Percentiles rank a stretch among this genome's conserved stretches.
Conservation (phyloP, 495 filamentous ascomycete species). For the Thermothielavioides terrestris region DNA sequence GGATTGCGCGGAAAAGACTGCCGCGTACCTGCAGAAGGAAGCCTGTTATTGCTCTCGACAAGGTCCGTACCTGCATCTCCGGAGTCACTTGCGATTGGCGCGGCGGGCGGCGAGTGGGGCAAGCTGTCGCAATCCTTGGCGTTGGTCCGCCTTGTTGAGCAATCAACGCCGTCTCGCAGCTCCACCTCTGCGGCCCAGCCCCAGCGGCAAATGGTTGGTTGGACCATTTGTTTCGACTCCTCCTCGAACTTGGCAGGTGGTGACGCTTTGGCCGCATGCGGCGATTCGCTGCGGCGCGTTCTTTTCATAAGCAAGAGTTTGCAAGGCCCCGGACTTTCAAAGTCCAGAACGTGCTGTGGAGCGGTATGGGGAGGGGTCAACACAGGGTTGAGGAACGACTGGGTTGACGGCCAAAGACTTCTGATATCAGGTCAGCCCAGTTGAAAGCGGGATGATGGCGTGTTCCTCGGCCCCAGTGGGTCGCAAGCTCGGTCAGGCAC, state of each 20-base stretch:
- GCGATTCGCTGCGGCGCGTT: too few species aligned
- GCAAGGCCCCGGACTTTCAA: too few species aligned
- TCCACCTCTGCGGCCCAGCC: background rate
- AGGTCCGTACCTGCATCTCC: constrained; percentile 12
- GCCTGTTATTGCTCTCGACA: background rate
- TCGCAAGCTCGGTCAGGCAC: too few species aligned
- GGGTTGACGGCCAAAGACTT: too few species aligned
- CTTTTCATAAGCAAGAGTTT: too few species aligned
- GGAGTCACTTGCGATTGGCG: constrained; percentile 4
- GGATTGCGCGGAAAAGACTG: background rate
- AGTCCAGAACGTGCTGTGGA: too few species aligned
- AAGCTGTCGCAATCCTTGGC: background rate
- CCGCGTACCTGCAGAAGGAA: constrained; percentile 10
- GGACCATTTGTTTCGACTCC: constrained; percentile 1
- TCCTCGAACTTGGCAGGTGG: background rate
- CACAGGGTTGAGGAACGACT: too few species aligned
- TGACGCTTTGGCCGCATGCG: too few species aligned
- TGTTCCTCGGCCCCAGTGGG: too few species aligned
- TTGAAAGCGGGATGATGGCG: too few species aligned
- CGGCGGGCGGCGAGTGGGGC: background rate
- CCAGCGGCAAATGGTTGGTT: constrained; percentile 2
- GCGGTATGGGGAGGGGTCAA: too few species aligned
- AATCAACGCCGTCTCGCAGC: background rate
- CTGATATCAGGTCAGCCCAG: too few species aligned
- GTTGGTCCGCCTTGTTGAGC: constrained; percentile 2